phyloP scores from a whole-genome alignment of 2,329 filamentous ascomycete species.

The Aspergillus persii region DNA sequence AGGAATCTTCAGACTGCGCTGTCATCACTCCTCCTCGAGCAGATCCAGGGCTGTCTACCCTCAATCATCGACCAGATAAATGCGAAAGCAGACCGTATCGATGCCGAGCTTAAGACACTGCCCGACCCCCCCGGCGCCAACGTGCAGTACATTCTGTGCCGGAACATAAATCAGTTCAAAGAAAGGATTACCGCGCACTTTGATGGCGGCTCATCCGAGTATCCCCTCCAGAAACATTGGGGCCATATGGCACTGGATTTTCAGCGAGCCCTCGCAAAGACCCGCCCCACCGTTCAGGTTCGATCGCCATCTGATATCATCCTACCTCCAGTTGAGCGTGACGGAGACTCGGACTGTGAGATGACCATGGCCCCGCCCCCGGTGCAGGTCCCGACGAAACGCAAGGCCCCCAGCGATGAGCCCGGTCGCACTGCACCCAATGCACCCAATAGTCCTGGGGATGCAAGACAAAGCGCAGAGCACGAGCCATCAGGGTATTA shows the following conservation, averaged over 20 bases:
- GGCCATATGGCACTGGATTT: constrained; percentile 52
- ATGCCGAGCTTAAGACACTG: constrained; percentile 55
- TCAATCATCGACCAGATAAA: constrained; percentile 42
- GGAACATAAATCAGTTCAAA: constrained; percentile 59
- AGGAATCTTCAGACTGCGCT: constrained; percentile 48
- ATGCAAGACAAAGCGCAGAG: neutral
- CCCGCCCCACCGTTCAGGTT: constrained; percentile 35
- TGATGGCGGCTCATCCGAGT: constrained; percentile 45
- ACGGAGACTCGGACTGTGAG: constrained; percentile 28
- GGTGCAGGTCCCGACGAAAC: constrained; percentile 15
- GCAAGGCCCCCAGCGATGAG: constrained; percentile 15
- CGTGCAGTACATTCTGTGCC: constrained; percentile 63
- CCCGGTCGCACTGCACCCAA: neutral
- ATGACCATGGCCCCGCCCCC: constrained; percentile 8
- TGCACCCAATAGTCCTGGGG: constrained; percentile 1
- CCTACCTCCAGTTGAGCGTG: constrained; percentile 32
- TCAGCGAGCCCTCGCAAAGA: constrained; percentile 47
- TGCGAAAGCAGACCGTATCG: constrained; percentile 51
- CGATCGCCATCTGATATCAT: constrained; percentile 30
- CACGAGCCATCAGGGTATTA: constrained; percentile 10
- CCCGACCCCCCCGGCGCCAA: constrained; percentile 66
- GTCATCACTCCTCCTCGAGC: constrained; percentile 48
- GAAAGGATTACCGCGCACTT: constrained; percentile 54
- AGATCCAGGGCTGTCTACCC: constrained; percentile 44
- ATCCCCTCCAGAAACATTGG: constrained; percentile 46